A percentile compares a stretch with the other conserved stretches of the same genome.
phyloP scores from a whole-genome alignment of 164 flowering plant genomes.

The Berberis vulgaris region DNA sequence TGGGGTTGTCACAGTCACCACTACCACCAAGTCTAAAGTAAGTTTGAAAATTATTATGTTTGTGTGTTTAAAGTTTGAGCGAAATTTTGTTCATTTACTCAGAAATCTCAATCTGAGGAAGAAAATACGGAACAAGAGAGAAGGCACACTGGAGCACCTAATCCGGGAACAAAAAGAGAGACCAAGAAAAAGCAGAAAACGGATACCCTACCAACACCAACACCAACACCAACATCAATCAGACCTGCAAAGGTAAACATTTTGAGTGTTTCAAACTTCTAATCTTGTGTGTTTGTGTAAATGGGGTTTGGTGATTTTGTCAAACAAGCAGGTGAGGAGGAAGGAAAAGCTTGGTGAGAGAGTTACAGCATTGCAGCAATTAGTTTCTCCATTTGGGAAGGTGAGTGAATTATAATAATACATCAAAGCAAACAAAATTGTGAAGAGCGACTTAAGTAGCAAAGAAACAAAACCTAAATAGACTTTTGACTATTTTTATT shows the following conservation, averaged over 20 bases:
- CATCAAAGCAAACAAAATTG: neutral
- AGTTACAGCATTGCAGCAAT: constrained; percentile 72
- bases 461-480: neutral
- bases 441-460: neutral
- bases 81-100: neutral
- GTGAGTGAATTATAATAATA: constrained; percentile 17
- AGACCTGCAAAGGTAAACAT: constrained; percentile 32
- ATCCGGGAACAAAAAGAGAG: constrained; percentile 13
- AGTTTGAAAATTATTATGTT: neutral
- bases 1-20: no score
- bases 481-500: constrained; percentile 8
- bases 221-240: constrained; percentile 11
- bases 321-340: constrained; percentile 37
- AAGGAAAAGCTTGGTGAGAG: constrained; percentile 79
- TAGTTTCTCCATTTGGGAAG: constrained; percentile 93
- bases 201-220: constrained; percentile 7
- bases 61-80: neutral
- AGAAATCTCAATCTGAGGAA: constrained; percentile 3
- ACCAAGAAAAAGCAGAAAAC: constrained; percentile 25
- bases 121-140: neutral
- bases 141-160: neutral
- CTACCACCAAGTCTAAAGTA: constrained; percentile 17
- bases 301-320: neutral
- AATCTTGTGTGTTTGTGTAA: neutral
- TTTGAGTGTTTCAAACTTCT: no score